Conservation (phyloP, 2,329 filamentous ascomycete species). For the Cladosporium sp. region DNA sequence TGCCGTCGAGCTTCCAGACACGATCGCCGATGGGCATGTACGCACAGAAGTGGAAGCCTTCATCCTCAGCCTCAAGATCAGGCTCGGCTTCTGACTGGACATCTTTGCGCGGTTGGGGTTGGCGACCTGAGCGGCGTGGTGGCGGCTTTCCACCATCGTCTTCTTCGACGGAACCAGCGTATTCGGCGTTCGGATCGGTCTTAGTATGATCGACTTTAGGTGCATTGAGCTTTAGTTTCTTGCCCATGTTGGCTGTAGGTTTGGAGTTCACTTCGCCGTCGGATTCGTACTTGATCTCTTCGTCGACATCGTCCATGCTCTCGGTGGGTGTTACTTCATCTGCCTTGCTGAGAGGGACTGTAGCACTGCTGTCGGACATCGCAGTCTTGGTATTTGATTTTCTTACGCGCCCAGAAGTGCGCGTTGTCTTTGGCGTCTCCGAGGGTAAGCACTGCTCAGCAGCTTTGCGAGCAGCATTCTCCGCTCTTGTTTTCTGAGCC, state of each 20-base stretch:
- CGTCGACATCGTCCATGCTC: neutral
- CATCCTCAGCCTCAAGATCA: conserved; percentile 39
- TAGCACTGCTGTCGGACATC: neutral
- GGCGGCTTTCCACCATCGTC: neutral
- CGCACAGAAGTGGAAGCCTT: conserved; percentile 81
- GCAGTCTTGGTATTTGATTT: neutral
- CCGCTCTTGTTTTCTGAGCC: conserved; percentile 24
- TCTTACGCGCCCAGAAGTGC: neutral
- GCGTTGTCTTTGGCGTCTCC: neutral
- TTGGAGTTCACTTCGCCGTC: too few species aligned
- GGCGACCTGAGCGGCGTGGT: conserved; percentile 10
- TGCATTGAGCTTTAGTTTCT: conserved; percentile 13
- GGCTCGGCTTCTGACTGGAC: conserved; percentile 41
- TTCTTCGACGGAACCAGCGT: neutral
- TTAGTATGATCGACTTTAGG: neutral
- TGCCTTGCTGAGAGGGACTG: neutral
- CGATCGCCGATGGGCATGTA: conserved; percentile 72
- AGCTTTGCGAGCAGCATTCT: conserved; percentile 19
- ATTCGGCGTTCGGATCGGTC: neutral
- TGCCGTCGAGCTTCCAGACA: conserved; percentile 86
- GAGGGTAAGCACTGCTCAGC: neutral
- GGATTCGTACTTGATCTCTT: too few species aligned
- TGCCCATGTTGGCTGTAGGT: conserved; percentile 17
- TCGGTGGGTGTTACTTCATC: neutral
- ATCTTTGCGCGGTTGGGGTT: conserved; percentile 36